A percentile compares a stretch with the other conserved stretches of the same genome.
Evolutionary conservation across 345 rosid species (phyloP).

Genomic region (Sonneratia caseolaris): DNA sequence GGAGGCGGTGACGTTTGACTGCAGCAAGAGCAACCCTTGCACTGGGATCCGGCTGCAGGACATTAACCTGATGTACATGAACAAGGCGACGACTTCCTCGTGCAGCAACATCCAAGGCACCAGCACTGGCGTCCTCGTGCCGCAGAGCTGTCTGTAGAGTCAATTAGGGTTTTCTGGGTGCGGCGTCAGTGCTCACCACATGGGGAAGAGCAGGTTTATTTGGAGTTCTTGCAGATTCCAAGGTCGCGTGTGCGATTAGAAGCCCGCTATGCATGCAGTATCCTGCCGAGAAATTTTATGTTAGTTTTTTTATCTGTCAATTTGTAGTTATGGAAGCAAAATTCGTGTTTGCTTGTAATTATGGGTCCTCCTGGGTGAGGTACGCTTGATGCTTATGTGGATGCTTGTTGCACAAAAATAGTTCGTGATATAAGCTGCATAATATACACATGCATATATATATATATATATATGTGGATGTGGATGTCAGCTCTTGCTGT

Average conservation of each 20-base stretch:
- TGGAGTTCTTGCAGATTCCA: neutral
- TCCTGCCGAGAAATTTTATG: no score
- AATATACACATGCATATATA: no score
- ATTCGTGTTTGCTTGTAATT: no score
- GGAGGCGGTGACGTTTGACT: slow-evolving; percentile 25
- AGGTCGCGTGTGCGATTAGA: neutral
- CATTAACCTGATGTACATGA: slow-evolving; percentile 23
- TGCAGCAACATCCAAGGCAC: slow-evolving; percentile 24
- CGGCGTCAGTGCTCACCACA: neutral
- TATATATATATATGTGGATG: no score
- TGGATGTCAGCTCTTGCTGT: no score
- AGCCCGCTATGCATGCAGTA: neutral
- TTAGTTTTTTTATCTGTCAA: no score
- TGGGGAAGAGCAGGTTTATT: neutral
- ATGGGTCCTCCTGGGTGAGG: no score
- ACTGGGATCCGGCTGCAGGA: slow-evolving; percentile 21
- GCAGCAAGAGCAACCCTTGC: slow-evolving; percentile 31
- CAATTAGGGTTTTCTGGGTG: neutral
- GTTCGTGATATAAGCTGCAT: no score
- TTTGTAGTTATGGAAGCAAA: no score
- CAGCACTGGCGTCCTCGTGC: slow-evolving; percentile 19
- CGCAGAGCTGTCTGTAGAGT: slow-evolving; percentile 19
- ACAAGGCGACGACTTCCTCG: slow-evolving; percentile 22
- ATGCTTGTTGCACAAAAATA: no score
- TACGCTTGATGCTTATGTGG: no score